Percentiles rank a stretch among this genome's conserved stretches.
Evolutionary conservation across 768 basidiomycete genomes (phyloP).

Genomic region (Heimioporus sp.): DNA sequence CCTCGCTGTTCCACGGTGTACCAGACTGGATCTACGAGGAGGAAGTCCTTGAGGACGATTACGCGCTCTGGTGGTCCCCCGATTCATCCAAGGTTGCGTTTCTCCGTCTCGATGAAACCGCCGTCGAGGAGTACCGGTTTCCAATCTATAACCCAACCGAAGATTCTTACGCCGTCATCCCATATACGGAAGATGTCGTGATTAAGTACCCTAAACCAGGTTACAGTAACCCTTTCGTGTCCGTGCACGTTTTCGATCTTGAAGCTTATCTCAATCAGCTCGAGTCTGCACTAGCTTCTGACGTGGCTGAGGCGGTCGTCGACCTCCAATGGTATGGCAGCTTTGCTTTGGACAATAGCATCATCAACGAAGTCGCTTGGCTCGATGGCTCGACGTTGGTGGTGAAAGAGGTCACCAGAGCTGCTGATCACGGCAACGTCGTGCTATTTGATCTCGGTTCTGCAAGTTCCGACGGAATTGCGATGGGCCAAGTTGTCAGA

Average conservation of each 20-base stretch:
- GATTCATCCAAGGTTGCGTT: constrained; percentile 62
- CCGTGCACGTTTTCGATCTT: constrained; percentile 81
- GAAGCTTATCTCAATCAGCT: constrained; percentile 43
- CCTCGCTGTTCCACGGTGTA: constrained; percentile 88
- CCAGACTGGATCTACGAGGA: constrained; percentile 99
- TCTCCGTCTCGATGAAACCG: constrained; percentile 84
- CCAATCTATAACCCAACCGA: constrained; percentile 89
- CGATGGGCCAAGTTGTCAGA: constrained; percentile 60
- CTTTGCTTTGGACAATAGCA: constrained; percentile 55
- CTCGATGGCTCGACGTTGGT: constrained; percentile 71
- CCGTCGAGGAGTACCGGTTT: constrained; percentile 82
- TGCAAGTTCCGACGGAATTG: constrained; percentile 24
- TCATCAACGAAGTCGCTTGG: constrained; percentile 87
- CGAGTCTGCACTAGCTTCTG: constrained; percentile 24
- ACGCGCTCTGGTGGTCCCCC: constrained; percentile 91
- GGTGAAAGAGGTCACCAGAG: constrained; percentile 84
- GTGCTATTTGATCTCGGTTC: constrained; percentile 64
- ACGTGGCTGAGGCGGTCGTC: constrained; percentile 43
- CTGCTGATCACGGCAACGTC: constrained; percentile 77
- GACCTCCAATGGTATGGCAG: constrained; percentile 67
- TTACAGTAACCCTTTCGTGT: constrained; percentile 83
- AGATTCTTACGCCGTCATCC: constrained; percentile 65
- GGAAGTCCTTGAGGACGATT: constrained; percentile 74
- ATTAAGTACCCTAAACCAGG: constrained; percentile 90
- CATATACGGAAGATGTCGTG: constrained; percentile 64